A percentile compares a stretch with the other conserved stretches of the same genome.
These are phyloP conservation scores for Crithidia bombi DNA, from an alignment of 208 protist species.

Conservation along the genomic window DNA sequence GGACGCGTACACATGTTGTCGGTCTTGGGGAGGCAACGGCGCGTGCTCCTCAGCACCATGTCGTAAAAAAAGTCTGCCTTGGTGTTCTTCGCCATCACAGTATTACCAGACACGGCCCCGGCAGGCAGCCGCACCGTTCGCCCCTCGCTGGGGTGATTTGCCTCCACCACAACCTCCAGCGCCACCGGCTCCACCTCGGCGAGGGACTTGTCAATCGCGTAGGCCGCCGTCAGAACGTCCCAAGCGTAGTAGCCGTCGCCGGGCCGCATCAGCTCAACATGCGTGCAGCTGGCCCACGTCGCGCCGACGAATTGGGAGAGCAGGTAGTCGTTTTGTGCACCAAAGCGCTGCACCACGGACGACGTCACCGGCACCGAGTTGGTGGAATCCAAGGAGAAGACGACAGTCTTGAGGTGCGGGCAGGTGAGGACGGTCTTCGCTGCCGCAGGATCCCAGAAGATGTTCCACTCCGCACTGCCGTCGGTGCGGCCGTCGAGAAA, in stretches of 20 bases:
- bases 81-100: conserved; percentile 59
- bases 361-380: conserved; percentile 85
- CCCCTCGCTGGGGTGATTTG: conserved; percentile 55
- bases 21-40: conserved; percentile 37
- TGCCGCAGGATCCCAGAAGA: conserved; percentile 87
- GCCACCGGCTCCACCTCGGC: conserved; percentile 53
- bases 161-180: conserved; percentile 58
- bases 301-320: conserved; percentile 88
- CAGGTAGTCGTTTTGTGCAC: conserved; percentile 76
- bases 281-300: conserved; percentile 83
- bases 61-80: conserved; percentile 71
- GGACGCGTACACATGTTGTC: background rate
- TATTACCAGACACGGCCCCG: conserved; percentile 13
- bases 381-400: conserved; percentile 89
- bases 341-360: conserved; percentile 70
- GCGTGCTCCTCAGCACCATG: conserved; percentile 54
- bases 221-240: conserved; percentile 89
- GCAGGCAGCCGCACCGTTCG: conserved; percentile 37
- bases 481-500: conserved; percentile 71
- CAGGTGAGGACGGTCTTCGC: conserved; percentile 75
- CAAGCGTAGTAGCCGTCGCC: conserved; percentile 88
- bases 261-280: conserved; percentile 63
- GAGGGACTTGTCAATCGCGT: conserved; percentile 62
- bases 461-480: conserved; percentile 90
- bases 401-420: conserved; percentile 47